These are phyloP conservation scores for Trichosporon inkin DNA, from an alignment of 1,284 basidiomycete species.

Conservation along the genomic window DNA sequence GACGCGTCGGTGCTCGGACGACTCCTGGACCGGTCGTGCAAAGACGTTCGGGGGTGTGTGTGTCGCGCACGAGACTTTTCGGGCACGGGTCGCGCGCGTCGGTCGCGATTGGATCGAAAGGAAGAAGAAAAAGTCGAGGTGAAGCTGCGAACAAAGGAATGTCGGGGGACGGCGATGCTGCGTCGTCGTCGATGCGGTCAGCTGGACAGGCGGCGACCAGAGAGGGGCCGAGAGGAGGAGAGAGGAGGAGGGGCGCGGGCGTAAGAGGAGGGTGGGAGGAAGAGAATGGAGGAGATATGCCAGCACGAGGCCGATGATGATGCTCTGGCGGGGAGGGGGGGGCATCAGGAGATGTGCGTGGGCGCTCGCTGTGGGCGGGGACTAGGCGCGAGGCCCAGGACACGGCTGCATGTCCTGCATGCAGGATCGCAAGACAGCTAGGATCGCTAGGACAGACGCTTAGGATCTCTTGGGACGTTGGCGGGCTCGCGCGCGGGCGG, in stretches of 20 bases:
- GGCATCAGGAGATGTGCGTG: not conserved
- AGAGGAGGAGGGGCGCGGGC: slow-evolving; percentile 5
- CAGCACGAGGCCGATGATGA: not conserved
- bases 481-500: no score
- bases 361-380: no score
- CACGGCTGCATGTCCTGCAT: no score
- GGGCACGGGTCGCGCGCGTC: not conserved
- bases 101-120: not conserved
- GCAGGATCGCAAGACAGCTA: no score
- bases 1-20: not conserved
- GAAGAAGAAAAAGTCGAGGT: slow-evolving; percentile 1
- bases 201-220: slow-evolving; percentile 1
- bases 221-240: slow-evolving; percentile 9
- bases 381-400: no score
- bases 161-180: not conserved
- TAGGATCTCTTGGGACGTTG: no score
- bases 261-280: slow-evolving; percentile 15
- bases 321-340: not conserved
- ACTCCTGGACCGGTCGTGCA: not conserved
- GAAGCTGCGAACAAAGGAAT: slow-evolving; percentile 3
- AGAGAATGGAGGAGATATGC: slow-evolving; percentile 1
- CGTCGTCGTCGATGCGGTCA: slow-evolving; percentile 1
- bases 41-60: not conserved
- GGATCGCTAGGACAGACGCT: no score
- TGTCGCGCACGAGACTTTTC: slow-evolving; percentile 2